A percentile compares a stretch with the other conserved stretches of the same genome.
Evolutionary conservation across 192 early-diverging fungal species (phyloP).

Genomic region (Coemansia sp.): DNA sequence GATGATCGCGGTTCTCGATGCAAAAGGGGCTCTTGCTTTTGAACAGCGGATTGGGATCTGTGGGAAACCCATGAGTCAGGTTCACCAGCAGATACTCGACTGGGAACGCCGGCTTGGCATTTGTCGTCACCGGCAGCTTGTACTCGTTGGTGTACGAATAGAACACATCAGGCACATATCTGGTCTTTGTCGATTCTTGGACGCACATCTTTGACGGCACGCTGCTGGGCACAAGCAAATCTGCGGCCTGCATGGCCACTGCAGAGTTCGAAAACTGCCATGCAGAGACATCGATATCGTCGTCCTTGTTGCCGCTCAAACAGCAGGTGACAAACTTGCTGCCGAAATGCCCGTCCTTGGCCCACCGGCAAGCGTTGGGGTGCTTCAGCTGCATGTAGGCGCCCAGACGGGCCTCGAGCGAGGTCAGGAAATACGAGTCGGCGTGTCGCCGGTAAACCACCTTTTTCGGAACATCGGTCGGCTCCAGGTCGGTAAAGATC

Average conservation of each 20-base stretch:
- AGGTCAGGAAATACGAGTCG: conserved; percentile 90
- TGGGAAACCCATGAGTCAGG: conserved; percentile 88
- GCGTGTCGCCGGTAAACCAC: conserved; percentile 87
- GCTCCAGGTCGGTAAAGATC: conserved; percentile 93
- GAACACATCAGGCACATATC: conserved; percentile 95
- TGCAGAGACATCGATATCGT: conserved; percentile 76
- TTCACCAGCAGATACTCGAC: conserved; percentile 95
- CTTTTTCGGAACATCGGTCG: conserved; percentile 70
- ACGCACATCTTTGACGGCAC: conserved; percentile 86
- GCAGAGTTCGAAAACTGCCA: conserved; percentile 93
- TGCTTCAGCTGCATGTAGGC: conserved; percentile 79
- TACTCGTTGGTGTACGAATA: conserved; percentile 97
- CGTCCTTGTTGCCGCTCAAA: conserved; percentile 84
- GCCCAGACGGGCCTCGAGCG: conserved; percentile 81
- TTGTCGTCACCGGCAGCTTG: conserved; percentile 75
- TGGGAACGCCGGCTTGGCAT: conserved; percentile 94
- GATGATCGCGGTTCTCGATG: conserved; percentile 74
- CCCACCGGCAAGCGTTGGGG: conserved; percentile 69
- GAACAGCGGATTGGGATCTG: conserved; percentile 74
- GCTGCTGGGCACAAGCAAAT: conserved; percentile 84
- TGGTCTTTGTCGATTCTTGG: conserved; percentile 63
- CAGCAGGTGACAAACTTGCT: conserved; percentile 94
- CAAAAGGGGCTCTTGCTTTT: conserved; percentile 57
- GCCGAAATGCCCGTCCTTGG: conserved; percentile 74
- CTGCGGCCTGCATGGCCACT: conserved; percentile 86